Conservation (phyloP, 2,329 filamentous ascomycete species). For the Penicillium sp. region DNA sequence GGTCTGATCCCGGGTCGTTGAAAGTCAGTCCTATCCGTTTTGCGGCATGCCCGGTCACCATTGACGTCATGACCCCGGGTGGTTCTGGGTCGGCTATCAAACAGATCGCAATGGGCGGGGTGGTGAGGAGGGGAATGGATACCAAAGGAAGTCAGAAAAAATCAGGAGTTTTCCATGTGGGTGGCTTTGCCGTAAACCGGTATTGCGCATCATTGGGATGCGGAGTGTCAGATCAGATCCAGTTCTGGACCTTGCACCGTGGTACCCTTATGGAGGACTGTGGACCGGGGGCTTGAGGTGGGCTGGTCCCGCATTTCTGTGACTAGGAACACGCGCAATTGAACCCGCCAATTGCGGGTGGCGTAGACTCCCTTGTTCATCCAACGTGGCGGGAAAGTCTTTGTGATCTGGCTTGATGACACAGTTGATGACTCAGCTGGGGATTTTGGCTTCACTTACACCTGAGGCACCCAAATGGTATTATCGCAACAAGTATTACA, state of each 20-base stretch:
- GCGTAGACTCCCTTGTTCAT: not conserved
- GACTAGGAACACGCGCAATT: slow-evolving; percentile 2
- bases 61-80: slow-evolving; percentile 21
- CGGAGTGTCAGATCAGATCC: slow-evolving; percentile 6
- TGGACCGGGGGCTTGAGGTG: not conserved
- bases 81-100: slow-evolving; percentile 3
- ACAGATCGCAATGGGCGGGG: not conserved
- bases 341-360: slow-evolving; percentile 7
- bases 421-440: not conserved
- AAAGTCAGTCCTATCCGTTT: slow-evolving; percentile 10
- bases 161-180: not conserved
- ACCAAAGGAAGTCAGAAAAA: not conserved
- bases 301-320: slow-evolving; percentile 1
- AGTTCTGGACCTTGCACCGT: not conserved
- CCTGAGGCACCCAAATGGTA: no score
- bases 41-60: slow-evolving; percentile 5
- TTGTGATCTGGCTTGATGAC: not conserved
- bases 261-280: not conserved
- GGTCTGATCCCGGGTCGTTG: slow-evolving; percentile 19
- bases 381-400: not conserved
- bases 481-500: no score
- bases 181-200: not conserved
- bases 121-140: not conserved
- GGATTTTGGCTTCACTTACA: no score
- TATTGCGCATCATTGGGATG: not conserved